Evolutionary conservation across 805 yeast genomes (phyloP).

Genomic region (Scheffersomyces lignosus): DNA sequence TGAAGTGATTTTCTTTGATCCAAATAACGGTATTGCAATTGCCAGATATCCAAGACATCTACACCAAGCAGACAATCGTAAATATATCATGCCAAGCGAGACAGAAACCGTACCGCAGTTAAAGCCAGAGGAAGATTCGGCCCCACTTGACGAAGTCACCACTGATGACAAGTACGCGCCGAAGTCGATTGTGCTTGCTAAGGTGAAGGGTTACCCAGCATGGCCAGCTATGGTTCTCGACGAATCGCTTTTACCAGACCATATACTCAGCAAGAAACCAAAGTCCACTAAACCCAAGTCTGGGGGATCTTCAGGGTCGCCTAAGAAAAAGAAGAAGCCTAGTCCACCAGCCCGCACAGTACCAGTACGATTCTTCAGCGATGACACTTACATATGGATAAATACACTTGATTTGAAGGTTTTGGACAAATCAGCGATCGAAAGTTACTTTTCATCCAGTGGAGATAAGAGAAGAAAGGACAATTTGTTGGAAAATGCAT

Average conservation of each 20-base stretch:
- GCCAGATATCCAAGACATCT: too few relatives aligned
- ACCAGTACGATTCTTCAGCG: conserved; percentile 71
- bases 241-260: conserved; percentile 56
- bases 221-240: conserved; percentile 89
- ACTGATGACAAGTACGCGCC: conserved; percentile 4
- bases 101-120: too few relatives aligned
- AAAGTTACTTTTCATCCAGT: conserved; percentile 27
- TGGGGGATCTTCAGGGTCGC: conserved; percentile 9
- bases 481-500: conserved; percentile 50
- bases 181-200: conserved; percentile 53
- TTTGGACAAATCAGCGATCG: conserved; percentile 44
- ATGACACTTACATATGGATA: conserved; percentile 73
- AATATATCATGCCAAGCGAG: too few relatives aligned
- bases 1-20: too few relatives aligned
- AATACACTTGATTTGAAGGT: conserved; percentile 49
- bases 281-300: conserved; percentile 30
- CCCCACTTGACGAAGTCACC: too few relatives aligned
- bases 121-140: too few relatives aligned
- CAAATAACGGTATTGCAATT: too few relatives aligned
- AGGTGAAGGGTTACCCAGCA: conserved; percentile 82
- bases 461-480: conserved; percentile 37
- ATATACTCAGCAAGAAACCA: conserved; percentile 52
- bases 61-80: too few relatives aligned
- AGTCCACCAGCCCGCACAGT: conserved; percentile 15
- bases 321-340: conserved; percentile 14